These are phyloP conservation scores for Wickerhamia fluorescens DNA, from an alignment of 805 yeast species.

Conservation along the genomic window DNA sequence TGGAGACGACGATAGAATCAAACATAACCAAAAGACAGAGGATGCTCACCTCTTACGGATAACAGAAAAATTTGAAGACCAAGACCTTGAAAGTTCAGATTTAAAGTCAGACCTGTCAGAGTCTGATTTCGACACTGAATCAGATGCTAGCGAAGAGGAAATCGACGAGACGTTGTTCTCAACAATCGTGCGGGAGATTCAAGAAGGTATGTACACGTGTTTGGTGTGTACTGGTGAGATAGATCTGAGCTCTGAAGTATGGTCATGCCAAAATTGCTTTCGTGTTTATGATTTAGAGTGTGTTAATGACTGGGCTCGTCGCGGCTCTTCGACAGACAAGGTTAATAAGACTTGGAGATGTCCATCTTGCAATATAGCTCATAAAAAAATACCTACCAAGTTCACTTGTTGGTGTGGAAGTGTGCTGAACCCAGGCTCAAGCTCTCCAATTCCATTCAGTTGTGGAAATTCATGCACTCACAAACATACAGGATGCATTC, in stretches of 20 bases:
- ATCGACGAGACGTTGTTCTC: slow-evolving; percentile 26
- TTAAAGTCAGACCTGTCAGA: slow-evolving; percentile 7
- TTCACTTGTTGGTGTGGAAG: slow-evolving; percentile 90
- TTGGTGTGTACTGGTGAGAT: slow-evolving; percentile 84
- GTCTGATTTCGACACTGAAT: slow-evolving; percentile 3
- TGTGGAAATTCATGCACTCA: slow-evolving; percentile 80
- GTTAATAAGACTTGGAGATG: slow-evolving; percentile 69
- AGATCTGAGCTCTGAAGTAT: slow-evolving; percentile 55
- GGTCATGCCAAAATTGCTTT: slow-evolving; percentile 75
- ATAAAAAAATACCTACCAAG: slow-evolving; percentile 43
- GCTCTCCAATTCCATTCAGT: slow-evolving; percentile 65
- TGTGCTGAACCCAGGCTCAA: slow-evolving; percentile 52
- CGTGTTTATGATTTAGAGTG: slow-evolving; percentile 85
- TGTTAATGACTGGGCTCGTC: slow-evolving; percentile 77
- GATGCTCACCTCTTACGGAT: too few relatives aligned
- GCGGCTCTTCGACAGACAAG: slow-evolving; percentile 59
- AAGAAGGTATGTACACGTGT: slow-evolving; percentile 69
- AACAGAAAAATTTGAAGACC: too few relatives aligned
- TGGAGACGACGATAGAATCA: slow-evolving; percentile 1
- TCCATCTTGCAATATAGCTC: slow-evolving; percentile 65
- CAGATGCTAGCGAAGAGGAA: slow-evolving; percentile 8
- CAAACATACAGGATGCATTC: slow-evolving; percentile 53
- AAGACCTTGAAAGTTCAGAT: too few relatives aligned
- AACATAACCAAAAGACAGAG: slow-evolving; percentile 1
- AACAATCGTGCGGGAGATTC: slow-evolving; percentile 51